phyloP scores from a whole-genome alignment of 768 basidiomycete species.

The Lactarius sp. region DNA sequence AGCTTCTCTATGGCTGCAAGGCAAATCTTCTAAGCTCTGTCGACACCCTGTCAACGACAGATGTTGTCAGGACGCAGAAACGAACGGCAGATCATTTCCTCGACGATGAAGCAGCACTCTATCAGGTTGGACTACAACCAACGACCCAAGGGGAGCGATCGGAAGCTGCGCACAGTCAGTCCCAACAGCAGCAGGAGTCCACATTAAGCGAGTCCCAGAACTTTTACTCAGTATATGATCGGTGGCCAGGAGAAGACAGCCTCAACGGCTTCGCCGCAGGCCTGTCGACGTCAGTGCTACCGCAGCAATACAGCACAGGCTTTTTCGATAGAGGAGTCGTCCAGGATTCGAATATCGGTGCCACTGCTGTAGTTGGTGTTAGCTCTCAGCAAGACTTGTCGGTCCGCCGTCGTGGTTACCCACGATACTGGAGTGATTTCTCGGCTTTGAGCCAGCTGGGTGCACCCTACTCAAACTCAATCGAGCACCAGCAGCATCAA shows the following conservation, averaged over 20 bases:
- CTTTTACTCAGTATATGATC: conserved; percentile 39
- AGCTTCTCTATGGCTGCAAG: conserved; percentile 65
- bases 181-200: conserved; percentile 16
- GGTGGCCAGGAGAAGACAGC: conserved; percentile 39
- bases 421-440: conserved; percentile 38
- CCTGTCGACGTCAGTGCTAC: conserved; percentile 67
- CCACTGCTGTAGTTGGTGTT: background rate
- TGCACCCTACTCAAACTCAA: conserved; percentile 28
- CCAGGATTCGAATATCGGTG: conserved; percentile 10
- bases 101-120: conserved; percentile 24
- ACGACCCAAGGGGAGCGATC: conserved; percentile 5
- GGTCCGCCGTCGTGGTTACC: conserved; percentile 28
- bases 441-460: conserved; percentile 33
- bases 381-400: conserved; percentile 10
- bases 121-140: conserved; percentile 9
- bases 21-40: conserved; percentile 29
- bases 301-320: conserved; percentile 72
- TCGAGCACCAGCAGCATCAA: conserved; percentile 15
- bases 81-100: conserved; percentile 51
- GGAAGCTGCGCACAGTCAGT: conserved; percentile 25
- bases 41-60: conserved; percentile 1
- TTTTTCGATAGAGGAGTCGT: conserved; percentile 46
- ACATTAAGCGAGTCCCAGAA: conserved; percentile 18
- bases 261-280: conserved; percentile 37
- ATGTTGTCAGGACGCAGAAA: conserved; percentile 42